Conservation (phyloP, 805 yeast species). For the Metschnikowia arizonensis region DNA sequence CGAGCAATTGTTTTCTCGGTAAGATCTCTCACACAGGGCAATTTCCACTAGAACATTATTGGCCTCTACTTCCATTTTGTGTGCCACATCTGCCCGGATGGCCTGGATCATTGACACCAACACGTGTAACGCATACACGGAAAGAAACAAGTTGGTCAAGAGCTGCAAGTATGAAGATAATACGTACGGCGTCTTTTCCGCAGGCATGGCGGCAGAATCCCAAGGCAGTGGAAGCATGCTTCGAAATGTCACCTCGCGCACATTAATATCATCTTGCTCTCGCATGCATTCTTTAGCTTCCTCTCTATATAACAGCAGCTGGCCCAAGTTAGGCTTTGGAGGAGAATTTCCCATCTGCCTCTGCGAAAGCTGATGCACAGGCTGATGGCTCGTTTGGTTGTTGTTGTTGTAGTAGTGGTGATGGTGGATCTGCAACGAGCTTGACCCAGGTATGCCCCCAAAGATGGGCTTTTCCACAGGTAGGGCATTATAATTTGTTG, state of each 20-base stretch:
- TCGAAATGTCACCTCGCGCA: neutral
- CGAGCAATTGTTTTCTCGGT: constrained; percentile 52
- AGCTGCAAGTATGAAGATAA: constrained; percentile 61
- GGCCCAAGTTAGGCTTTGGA: neutral
- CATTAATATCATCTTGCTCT: neutral
- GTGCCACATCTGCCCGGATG: constrained; percentile 50
- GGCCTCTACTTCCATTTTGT: constrained; percentile 47
- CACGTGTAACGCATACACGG: constrained; percentile 42
- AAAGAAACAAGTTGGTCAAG: constrained; percentile 45
- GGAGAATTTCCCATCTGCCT: neutral
- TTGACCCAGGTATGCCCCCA: neutral
- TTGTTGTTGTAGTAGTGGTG: constrained; percentile 39
- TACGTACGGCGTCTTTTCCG: constrained; percentile 50
- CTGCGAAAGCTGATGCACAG: neutral
- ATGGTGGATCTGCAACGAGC: constrained; percentile 37
- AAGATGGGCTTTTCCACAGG: neutral
- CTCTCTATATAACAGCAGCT: neutral
- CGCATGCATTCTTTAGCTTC: neutral
- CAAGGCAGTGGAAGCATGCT: constrained; percentile 53
- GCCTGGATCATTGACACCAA: constrained; percentile 43
- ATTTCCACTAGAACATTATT: constrained; percentile 47
- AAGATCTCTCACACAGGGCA: constrained; percentile 49
- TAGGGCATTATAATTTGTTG: neutral
- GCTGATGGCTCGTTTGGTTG: constrained; percentile 30
- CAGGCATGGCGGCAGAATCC: constrained; percentile 49